phyloP scores from a whole-genome alignment of 75 land plant genomes.

The Pinus taeda region DNA sequence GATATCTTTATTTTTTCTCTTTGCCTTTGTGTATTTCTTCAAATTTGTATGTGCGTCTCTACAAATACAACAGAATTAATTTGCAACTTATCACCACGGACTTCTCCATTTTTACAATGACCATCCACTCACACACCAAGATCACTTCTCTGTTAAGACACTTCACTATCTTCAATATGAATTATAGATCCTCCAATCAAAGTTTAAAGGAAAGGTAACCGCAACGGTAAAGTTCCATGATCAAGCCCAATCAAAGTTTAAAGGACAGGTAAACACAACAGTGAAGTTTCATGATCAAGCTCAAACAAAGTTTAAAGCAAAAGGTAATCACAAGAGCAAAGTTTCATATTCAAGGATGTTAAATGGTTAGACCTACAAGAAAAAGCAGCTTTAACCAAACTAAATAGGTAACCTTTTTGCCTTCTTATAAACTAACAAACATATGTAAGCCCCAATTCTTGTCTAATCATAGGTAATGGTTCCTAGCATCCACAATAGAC shows the following conservation, averaged over 20 bases:
- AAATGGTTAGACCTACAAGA: not conserved
- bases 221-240: not conserved
- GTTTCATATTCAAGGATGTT: not conserved
- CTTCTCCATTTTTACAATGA: no score
- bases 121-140: no score
- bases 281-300: not conserved
- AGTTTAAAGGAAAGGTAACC: not conserved
- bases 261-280: not conserved
- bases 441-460: not conserved
- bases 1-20: no score
- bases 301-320: not conserved
- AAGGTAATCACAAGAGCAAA: not conserved
- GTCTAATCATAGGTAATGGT: slow-evolving; percentile 1
- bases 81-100: no score
- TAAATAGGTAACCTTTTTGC: not conserved
- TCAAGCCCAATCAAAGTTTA: not conserved
- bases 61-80: no score
- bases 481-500: not conserved
- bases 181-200: not conserved
- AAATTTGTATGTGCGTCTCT: no score
- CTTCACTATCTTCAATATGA: no score
- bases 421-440: not conserved
- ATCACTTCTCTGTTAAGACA: no score
- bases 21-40: no score
- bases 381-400: no score